Conservation (phyloP, 257 asterid genomes). For the Sherardia arvensis region DNA sequence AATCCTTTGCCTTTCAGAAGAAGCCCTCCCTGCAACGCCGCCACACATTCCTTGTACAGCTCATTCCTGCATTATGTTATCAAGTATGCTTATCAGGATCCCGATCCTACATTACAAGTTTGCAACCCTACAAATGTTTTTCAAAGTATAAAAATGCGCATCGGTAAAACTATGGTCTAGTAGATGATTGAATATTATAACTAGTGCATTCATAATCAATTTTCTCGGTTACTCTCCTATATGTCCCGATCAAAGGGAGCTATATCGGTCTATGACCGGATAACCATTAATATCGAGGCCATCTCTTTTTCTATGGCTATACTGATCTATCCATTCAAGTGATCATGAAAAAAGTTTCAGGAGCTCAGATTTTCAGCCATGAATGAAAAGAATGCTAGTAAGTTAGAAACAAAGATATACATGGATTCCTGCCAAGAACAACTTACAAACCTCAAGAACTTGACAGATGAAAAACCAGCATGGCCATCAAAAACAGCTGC, state of each 20-base stretch:
- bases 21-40: slow-evolving; percentile 62
- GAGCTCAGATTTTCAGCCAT: background rate
- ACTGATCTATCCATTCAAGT: background rate
- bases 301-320: background rate
- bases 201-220: background rate
- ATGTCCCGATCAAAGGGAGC: no score
- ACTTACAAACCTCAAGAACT: slow-evolving; percentile 55
- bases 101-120: background rate
- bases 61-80: slow-evolving; percentile 49
- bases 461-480: slow-evolving; percentile 82
- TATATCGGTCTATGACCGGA: background rate
- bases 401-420: background rate
- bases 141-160: no score
- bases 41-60: slow-evolving; percentile 65
- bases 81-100: background rate
- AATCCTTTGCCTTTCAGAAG: slow-evolving; percentile 49
- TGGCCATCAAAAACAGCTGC: slow-evolving; percentile 97
- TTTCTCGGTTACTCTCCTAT: background rate
- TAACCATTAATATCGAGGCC: background rate
- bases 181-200: background rate
- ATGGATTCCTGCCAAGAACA: background rate
- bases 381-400: background rate
- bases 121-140: background rate
- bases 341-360: background rate
- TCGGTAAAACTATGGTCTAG: no score